Evolutionary conservation across 2,329 filamentous ascomycete genomes (phyloP).

Genomic region (Beauveria pseudobassiana): DNA sequence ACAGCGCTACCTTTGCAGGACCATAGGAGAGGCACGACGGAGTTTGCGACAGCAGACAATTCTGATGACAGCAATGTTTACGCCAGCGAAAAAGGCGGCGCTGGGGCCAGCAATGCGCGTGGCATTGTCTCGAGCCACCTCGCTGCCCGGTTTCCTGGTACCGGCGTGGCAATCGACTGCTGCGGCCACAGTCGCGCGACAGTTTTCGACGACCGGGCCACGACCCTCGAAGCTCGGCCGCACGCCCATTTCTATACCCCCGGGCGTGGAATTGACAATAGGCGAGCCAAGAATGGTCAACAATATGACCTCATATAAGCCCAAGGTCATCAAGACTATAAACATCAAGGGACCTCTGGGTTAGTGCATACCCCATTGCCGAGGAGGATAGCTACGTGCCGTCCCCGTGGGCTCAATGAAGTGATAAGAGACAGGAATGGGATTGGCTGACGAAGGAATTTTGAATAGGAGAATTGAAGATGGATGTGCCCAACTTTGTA

Average conservation of each 20-base stretch:
- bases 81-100: slow-evolving; percentile 52
- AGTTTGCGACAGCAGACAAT: slow-evolving; percentile 7
- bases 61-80: slow-evolving; percentile 50
- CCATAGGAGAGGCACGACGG: neutral
- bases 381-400: neutral
- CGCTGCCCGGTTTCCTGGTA: slow-evolving; percentile 65
- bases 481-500: slow-evolving; percentile 75
- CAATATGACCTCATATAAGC: slow-evolving; percentile 52
- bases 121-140: slow-evolving; percentile 37
- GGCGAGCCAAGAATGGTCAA: slow-evolving; percentile 51
- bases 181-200: slow-evolving; percentile 17
- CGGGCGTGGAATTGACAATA: slow-evolving; percentile 70
- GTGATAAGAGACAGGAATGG: neutral
- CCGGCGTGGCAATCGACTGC: slow-evolving; percentile 53
- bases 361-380: slow-evolving; percentile 29
- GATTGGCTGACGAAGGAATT: slow-evolving; percentile 14
- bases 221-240: slow-evolving; percentile 77
- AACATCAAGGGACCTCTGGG: slow-evolving; percentile 76
- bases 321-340: slow-evolving; percentile 57
- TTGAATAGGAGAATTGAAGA: slow-evolving; percentile 60
- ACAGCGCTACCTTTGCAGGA: neutral
- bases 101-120: slow-evolving; percentile 46
- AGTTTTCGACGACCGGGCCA: slow-evolving; percentile 64
- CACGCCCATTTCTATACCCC: slow-evolving; percentile 71
- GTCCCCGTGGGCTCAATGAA: neutral